Percentiles rank a stretch among this genome's conserved stretches.
phyloP scores from a whole-genome alignment of 2,329 filamentous ascomycete species.

The Ceratocystis papillata region DNA sequence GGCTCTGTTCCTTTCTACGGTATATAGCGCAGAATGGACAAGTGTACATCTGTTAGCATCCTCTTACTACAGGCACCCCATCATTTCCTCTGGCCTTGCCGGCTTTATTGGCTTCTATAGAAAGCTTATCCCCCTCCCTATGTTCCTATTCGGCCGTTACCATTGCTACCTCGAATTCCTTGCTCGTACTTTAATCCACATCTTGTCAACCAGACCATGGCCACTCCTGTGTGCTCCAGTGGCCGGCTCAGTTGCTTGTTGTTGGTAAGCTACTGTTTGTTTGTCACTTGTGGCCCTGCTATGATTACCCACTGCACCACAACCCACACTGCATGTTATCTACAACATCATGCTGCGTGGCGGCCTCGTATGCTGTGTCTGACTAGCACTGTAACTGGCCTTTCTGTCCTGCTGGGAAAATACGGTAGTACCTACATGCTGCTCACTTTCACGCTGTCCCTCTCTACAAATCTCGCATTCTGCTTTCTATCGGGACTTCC shows the following conservation, averaged over 20 bases:
- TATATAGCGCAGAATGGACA: neutral
- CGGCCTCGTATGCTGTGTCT: neutral
- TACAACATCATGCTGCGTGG: neutral
- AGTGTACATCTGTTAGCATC: neutral
- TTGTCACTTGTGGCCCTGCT: neutral
- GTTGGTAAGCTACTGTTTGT: neutral
- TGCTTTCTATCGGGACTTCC: too few relatives aligned
- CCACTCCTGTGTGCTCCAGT: neutral
- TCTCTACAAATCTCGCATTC: too few relatives aligned
- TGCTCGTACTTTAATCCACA: neutral
- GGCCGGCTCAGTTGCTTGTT: neutral
- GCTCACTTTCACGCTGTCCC: neutral
- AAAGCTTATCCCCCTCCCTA: neutral
- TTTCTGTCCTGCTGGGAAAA: neutral
- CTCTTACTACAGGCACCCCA: neutral
- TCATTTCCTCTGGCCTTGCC: neutral
- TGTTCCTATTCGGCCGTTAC: neutral
- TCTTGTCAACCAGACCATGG: neutral
- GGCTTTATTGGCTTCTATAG: neutral
- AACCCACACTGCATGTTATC: neutral
- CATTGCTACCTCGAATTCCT: neutral
- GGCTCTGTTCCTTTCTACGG: neutral
- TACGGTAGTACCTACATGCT: neutral
- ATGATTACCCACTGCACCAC: neutral
- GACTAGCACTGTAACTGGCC: neutral